Base-by-base conservation (phyloP, 1,284 basidiomycete genomes). In the Boletus hoseneyae region DNA sequence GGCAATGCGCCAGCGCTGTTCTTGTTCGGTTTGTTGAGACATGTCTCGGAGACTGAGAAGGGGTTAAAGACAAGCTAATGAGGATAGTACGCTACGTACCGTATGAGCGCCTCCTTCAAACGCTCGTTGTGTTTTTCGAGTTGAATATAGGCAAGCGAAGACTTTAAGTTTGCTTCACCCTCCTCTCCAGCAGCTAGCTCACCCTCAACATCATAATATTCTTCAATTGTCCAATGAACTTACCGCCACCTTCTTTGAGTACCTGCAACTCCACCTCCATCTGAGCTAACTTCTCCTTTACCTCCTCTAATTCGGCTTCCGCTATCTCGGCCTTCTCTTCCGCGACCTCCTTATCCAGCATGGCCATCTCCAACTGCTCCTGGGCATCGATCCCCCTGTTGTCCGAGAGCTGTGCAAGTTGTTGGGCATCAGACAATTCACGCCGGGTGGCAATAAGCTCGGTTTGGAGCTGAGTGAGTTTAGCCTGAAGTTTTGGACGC, bases 61-160 rank as follows among this genome's bases (percentile, higher is more conserved):
- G 18, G 44, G 48, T 50, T n/a, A n/a, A 51, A 47, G 45, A 37
- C 44, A 6, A 46, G 32, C 25, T 5, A 19, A 29, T 16, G 43
- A 4, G 11, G 3, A 15, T 9, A 11, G n/a, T 4, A 23, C n/a
- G 45, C 29, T 3, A 64, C 75, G 25, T 37, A 90, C 88, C 86
- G 79, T 42, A 97, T 78, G 19, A 99, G 76, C 11, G 96, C 96
- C 61, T 97, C 95, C 68, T 97, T 97, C 46, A 99, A 73, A 9
- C 96, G 75, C 61, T 94, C 92, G 58, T 98, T 99, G 66, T 98
- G 95, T 68, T 93, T 97, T 72, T 97, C 93, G 2, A 99, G 79
- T 63, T 97, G 93, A 11, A 96, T 85, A 62, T 87, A 93, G 1
- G 88, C 89, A 39, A 97, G 64, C 0, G 87, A 84, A 50, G 80